Evolutionary conservation across 1,284 basidiomycete genomes (phyloP).

Genomic region (Ganoderma multipileum): DNA sequence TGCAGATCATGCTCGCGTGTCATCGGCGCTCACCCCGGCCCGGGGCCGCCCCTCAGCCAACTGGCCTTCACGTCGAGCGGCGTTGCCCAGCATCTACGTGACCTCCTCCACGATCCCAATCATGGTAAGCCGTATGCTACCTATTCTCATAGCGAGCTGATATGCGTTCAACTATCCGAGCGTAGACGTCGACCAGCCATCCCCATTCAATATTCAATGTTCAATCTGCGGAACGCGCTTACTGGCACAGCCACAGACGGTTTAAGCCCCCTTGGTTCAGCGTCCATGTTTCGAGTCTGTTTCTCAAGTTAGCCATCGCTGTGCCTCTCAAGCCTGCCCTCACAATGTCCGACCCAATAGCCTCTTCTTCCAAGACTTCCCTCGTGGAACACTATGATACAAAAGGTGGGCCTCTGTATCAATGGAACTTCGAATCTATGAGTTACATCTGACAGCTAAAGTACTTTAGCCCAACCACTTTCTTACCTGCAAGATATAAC

Average conservation of each 20-base stretch:
- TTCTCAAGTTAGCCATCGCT: background rate
- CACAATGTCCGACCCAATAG: background rate
- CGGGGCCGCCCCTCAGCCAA: no score
- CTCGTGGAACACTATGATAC: background rate
- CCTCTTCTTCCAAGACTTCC: background rate
- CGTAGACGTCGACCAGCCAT: no score
- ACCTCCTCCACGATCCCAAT: background rate
- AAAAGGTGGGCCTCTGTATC: background rate
- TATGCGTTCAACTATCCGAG: background rate
- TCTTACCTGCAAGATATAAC: slow-evolving; percentile 8
- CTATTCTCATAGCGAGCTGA: background rate
- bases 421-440: background rate
- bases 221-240: no score
- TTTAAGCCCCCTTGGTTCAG: no score
- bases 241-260: no score
- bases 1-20: slow-evolving; percentile 27
- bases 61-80: no score
- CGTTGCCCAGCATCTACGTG: no score
- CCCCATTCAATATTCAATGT: no score
- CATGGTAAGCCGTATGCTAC: background rate
- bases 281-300: background rate
- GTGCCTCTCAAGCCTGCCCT: background rate
- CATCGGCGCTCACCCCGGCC: background rate
- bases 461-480: slow-evolving; percentile 13
- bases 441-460: background rate